Base-by-base conservation (phyloP, 2,329 filamentous ascomycete genomes). In the Bimuria novae-zelandiae region DNA sequence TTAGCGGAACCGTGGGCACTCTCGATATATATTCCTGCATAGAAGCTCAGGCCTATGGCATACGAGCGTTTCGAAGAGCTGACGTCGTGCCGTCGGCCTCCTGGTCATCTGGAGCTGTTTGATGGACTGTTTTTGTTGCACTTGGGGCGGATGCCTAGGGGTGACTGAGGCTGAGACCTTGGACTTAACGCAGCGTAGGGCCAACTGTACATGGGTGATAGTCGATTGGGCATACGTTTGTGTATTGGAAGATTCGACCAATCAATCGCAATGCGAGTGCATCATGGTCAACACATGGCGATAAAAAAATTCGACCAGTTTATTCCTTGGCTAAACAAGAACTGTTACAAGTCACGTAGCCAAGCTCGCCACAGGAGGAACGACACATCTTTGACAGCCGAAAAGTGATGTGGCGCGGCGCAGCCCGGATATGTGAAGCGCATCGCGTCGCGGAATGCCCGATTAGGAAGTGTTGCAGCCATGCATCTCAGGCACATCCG, bases 321-420 rank as follows among this genome's bases (percentile, higher is more conserved):
- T 41, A 49, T 36, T 19, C 35, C 61, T 62, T 61, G 61, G 61
- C 62, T 55, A 60, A 50, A 65, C 61, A 56, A 17, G 33, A 46
- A 30, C 17, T 42, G 63, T 67, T 52, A 50, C 55, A 65, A 54
- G 53, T 14, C 36, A 27, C 49, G 57, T 56, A 60, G 53, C 59
- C 61, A 55, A 54, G 46, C 37, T 51, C 52, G 52, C 49, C 51
- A 55, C 55, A 56, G 59, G 59, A 56, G 40, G 45, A 48, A 32
- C 23, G 32, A 52, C 40, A 44, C 25, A 42, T 37, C 39, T 21
- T 45, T 45, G 45, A 46, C 42, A 32, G 35, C 23, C n/a, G 12
- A 22, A 25, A 39, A 41, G 39, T 17, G 27, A 19, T 41, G 33
- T 49, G 41, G 29, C 30, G 41, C 37, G 37, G 27, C 47, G 48